Conservation (phyloP, 2,329 filamentous ascomycete species). For the Neophaeococcomyces aloes region DNA sequence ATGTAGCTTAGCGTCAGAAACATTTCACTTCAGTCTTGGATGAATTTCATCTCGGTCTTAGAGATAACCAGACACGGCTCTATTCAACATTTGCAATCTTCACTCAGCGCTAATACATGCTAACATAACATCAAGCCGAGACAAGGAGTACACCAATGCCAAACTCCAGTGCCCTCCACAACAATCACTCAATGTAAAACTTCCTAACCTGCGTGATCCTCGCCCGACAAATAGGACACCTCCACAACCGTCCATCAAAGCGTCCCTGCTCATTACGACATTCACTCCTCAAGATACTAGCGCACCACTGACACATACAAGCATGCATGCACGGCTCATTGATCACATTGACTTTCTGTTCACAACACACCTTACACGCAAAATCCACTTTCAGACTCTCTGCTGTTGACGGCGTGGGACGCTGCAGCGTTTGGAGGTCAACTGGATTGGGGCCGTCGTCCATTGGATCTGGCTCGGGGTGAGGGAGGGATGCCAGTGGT, state of each 20-base stretch:
- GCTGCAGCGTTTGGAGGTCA: constrained; percentile 13
- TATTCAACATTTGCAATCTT: too few relatives aligned
- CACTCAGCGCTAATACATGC: too few relatives aligned
- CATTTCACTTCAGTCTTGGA: too few relatives aligned
- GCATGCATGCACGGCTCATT: constrained; percentile 20
- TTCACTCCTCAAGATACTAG: constrained; percentile 7
- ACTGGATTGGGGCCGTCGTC: constrained; percentile 12
- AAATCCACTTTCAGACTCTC: constrained; percentile 19
- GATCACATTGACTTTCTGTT: constrained; percentile 20
- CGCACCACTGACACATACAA: constrained; percentile 20
- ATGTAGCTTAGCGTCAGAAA: too few relatives aligned
- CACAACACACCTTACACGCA: constrained; percentile 18
- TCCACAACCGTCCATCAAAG: not conserved
- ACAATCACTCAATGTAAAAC: not conserved
- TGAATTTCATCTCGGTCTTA: too few relatives aligned
- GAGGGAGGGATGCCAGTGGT: not conserved
- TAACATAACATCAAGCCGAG: too few relatives aligned
- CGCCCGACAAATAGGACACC: constrained; percentile 2
- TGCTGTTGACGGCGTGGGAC: constrained; percentile 9
- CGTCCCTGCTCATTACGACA: not conserved
- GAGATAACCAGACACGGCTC: too few relatives aligned
- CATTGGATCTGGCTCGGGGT: not conserved
- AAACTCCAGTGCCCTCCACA: too few relatives aligned
- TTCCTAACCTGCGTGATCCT: constrained; percentile 2
- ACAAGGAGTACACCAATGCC: too few relatives aligned